Percentiles rank a stretch among this genome's conserved stretches.
These are phyloP conservation scores for Microstegium vimineum DNA, from an alignment of 176 grass and related monocot species.

Conservation along the genomic window DNA sequence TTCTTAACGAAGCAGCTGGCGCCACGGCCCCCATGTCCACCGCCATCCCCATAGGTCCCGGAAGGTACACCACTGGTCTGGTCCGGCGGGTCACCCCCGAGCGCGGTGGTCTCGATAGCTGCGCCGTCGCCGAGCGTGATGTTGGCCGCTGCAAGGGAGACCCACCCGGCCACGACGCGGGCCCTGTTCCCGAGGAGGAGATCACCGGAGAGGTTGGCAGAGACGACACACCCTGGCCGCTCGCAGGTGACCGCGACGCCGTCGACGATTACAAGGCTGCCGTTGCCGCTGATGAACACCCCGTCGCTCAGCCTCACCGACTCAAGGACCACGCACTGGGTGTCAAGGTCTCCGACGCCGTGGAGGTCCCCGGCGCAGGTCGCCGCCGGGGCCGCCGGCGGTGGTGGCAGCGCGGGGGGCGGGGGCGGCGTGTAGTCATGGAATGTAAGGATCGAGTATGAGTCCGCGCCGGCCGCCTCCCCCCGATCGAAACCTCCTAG, in stretches of 20 bases:
- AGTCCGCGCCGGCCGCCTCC: constrained; percentile 23
- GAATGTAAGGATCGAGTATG: constrained; percentile 67
- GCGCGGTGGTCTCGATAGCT: constrained; percentile 54
- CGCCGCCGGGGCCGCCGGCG: constrained; percentile 55
- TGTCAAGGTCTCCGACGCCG: constrained; percentile 71
- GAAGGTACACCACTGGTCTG: constrained; percentile 66
- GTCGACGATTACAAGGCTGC: constrained; percentile 56
- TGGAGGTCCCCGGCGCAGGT: constrained; percentile 75
- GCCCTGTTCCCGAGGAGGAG: constrained; percentile 43
- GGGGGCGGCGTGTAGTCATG: constrained; percentile 85
- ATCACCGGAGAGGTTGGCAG: constrained; percentile 55
- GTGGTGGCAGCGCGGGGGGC: constrained; percentile 58
- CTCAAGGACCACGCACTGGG: constrained; percentile 50
- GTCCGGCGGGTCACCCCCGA: constrained; percentile 61
- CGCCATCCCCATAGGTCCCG: constrained; percentile 72
- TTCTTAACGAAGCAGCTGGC: constrained; percentile 76
- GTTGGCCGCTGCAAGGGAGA: constrained; percentile 52
- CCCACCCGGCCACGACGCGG: constrained; percentile 60
- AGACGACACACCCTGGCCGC: constrained; percentile 57
- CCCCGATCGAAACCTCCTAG: constrained; percentile 10
- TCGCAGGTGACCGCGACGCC: constrained; percentile 63
- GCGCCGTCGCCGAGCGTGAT: constrained; percentile 43
- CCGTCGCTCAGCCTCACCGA: constrained; percentile 43
- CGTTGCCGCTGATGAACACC: constrained; percentile 64
- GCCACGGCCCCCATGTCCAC: constrained; percentile 78